Conservation (phyloP, 1,284 basidiomycete species). For the Ustilago curta region DNA sequence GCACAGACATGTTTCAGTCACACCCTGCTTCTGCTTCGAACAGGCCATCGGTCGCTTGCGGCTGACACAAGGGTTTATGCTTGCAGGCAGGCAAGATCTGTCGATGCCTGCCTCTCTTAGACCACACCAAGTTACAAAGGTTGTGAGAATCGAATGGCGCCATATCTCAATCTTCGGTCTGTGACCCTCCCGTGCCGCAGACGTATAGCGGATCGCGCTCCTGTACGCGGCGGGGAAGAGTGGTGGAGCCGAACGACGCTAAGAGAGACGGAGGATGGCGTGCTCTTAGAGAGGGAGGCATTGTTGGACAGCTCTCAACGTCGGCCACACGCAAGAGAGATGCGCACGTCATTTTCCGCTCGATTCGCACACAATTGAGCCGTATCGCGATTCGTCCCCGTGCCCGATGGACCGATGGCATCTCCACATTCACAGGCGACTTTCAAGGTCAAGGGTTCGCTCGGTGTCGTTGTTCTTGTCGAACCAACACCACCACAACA, state of each 20-base stretch:
- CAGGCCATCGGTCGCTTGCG: neutral
- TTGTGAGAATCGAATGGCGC: too few relatives aligned
- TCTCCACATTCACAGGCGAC: too few relatives aligned
- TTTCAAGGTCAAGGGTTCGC: too few relatives aligned
- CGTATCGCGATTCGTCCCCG: neutral
- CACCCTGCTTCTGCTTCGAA: neutral
- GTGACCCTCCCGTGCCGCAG: too few relatives aligned
- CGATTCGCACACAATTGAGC: slow-evolving; percentile 15
- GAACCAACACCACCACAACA: neutral
- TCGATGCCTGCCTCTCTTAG: too few relatives aligned
- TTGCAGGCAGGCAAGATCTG: too few relatives aligned
- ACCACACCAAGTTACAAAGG: too few relatives aligned
- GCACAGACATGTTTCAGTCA: neutral
- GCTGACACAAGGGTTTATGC: neutral
- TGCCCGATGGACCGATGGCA: neutral
- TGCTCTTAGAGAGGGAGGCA: slow-evolving; percentile 10
- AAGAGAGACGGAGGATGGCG: slow-evolving; percentile 17
- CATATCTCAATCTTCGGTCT: too few relatives aligned
- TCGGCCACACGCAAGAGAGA: too few relatives aligned
- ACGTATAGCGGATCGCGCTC: too few relatives aligned
- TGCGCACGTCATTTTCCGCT: slow-evolving; percentile 18
- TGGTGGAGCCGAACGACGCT: slow-evolving; percentile 14
- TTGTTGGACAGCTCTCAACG: slow-evolving; percentile 18
- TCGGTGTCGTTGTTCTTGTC: neutral
- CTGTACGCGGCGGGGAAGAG: slow-evolving; percentile 5